Evolutionary conservation across 768 basidiomycete genomes (phyloP), one percentile per base, ranked within the genome.

Genomic region (Tremella fuciformis): DNA sequence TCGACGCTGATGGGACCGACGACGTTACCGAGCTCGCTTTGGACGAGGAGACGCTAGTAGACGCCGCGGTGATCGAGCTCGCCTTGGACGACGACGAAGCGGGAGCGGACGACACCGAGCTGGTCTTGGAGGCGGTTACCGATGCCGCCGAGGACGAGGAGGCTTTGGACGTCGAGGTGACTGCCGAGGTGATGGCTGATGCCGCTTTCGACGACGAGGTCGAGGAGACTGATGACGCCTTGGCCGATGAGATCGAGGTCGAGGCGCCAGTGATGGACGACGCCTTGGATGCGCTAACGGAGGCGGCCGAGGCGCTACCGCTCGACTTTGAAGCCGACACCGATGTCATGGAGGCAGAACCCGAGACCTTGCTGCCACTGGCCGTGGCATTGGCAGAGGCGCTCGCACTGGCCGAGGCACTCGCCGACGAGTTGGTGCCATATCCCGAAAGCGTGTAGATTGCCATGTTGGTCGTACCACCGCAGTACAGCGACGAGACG

Each of bases 401-500:
- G 18, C 39, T 41, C 11, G 13, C 18, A 41, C 39, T 41, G 13
- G 39, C 13, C 18, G 39, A 41, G 18, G 39, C 39, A 41, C 39
- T 41, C 16, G 47, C 26, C 11, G 54, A 7, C 13, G 16, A 24
- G 49, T 57, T 54, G 51, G 38, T 40, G 26, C 9, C n/a, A n/a
- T n/a, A n/a, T n/a, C n/a, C n/a, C n/a, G n/a, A n/a, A n/a, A n/a
- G n/a, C n/a, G n/a, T 47, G 47, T 48, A 60, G 16, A 54, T 41
- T 19, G 19, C 49, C 8, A 60, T 24, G 1, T 39, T 47, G 24
- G 9, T 19, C 13, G 21, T 15, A 7, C 58, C 58, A 19, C 58
- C 58, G 40, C 58, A 60, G n/a, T 37, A 54, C 58, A 54, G 46
- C 2, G 37, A 47, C 1, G 52, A 8, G 18, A 21, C 34, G 16